These are phyloP conservation scores for Wickerhamiella allomyrinae DNA, from an alignment of 805 yeast species.

Conservation along the genomic window DNA sequence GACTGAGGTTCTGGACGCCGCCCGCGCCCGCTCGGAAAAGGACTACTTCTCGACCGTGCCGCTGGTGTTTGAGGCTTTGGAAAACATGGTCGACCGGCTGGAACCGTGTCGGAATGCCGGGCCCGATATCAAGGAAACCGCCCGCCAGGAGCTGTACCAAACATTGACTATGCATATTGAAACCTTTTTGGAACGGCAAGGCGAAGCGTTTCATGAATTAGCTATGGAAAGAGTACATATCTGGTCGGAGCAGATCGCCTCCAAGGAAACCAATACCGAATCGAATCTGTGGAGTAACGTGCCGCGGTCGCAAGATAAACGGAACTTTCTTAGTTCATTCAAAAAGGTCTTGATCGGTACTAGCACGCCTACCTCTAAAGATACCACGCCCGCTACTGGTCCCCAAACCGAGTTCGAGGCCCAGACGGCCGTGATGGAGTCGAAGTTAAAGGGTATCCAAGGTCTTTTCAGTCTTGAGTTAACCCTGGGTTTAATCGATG, in stretches of 20 bases:
- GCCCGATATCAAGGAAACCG: background rate
- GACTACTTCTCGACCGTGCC: conserved; percentile 3
- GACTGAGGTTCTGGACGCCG: conserved; percentile 15
- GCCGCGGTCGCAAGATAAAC: conserved; percentile 30
- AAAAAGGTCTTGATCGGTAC: conserved; percentile 13
- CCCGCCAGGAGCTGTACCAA: background rate
- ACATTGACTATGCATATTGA: conserved; percentile 3
- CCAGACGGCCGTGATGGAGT: conserved; percentile 59
- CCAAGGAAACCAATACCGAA: conserved; percentile 36
- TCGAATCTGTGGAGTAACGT: conserved; percentile 36
- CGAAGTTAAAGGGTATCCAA: conserved; percentile 61
- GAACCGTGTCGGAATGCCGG: conserved; percentile 1
- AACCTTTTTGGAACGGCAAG: conserved; percentile 11
- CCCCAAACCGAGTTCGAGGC: conserved; percentile 48
- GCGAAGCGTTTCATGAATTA: conserved; percentile 15
- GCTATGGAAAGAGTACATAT: conserved; percentile 20
- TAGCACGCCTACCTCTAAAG: background rate
- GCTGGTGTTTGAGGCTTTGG: conserved; percentile 2
- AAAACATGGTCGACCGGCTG: conserved; percentile 12
- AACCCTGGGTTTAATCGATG: conserved; percentile 53
- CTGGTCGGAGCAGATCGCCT: conserved; percentile 25
- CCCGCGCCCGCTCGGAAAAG: conserved; percentile 3
- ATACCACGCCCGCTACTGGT: conserved; percentile 2
- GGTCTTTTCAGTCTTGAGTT: conserved; percentile 69
- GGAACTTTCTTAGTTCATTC: conserved; percentile 38